Conservation (phyloP, 345 rosid species). For the Excoecaria cochinchinensis region DNA sequence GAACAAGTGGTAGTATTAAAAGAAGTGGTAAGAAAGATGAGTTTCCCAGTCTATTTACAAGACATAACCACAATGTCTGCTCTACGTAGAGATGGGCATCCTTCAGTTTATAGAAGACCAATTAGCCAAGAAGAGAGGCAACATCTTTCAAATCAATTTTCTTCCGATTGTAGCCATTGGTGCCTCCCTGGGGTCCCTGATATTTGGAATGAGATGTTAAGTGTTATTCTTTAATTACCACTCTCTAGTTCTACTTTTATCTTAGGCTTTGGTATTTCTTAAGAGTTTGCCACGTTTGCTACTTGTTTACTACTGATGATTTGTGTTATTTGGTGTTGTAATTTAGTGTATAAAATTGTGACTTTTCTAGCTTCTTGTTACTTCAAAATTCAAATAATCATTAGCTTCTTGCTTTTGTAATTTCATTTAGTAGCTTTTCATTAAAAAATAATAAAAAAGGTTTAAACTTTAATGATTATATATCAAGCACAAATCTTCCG, state of each 20-base stretch:
- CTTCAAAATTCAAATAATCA: neutral
- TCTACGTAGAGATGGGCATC: slow-evolving; percentile 82
- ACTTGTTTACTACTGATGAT: neutral
- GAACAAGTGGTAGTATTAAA: slow-evolving; percentile 60
- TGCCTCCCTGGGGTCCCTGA: slow-evolving; percentile 98
- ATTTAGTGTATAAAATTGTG: slow-evolving; percentile 11
- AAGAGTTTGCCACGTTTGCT: slow-evolving; percentile 12
- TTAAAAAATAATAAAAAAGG: neutral
- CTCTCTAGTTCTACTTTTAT: slow-evolving; percentile 16
- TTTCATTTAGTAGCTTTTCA: slow-evolving; percentile 2
- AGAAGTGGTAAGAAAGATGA: slow-evolving; percentile 64
- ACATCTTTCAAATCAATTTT: slow-evolving; percentile 30
- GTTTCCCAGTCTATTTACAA: slow-evolving; percentile 70
- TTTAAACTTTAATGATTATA: too few species aligned
- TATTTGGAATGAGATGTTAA: slow-evolving; percentile 88
- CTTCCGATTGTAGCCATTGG: slow-evolving; percentile 96
- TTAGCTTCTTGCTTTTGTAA: neutral
- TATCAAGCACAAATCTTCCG: too few species aligned
- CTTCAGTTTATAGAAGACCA: slow-evolving; percentile 72
- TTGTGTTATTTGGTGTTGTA: slow-evolving; percentile 19
- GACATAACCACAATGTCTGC: slow-evolving; percentile 83
- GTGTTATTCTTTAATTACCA: slow-evolving; percentile 41
- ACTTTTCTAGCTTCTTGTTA: neutral
- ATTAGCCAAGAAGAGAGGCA: slow-evolving; percentile 53
- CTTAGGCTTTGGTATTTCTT: slow-evolving; percentile 5